phyloP scores from a whole-genome alignment of 2,329 filamentous ascomycete genomes.

The Epichloe gansuensis region DNA sequence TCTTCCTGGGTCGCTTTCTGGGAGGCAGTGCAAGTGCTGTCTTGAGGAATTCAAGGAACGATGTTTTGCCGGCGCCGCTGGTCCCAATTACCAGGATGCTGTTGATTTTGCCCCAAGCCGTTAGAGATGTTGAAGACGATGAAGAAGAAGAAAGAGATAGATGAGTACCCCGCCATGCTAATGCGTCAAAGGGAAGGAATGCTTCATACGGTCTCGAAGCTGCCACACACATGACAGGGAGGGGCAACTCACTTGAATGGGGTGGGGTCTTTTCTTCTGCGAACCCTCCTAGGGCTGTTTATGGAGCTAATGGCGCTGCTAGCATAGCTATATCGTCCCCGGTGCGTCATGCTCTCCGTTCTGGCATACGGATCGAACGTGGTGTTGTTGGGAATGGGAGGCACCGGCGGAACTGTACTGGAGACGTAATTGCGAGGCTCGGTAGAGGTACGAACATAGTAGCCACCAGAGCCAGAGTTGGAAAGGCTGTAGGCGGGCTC shows the following conservation, averaged over 20 bases:
- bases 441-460: conserved; percentile 14
- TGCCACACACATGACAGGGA: not conserved
- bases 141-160: not conserved
- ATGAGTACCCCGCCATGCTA: not conserved
- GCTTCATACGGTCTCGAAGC: not conserved
- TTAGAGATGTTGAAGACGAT: conserved; percentile 5
- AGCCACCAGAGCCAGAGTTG: conserved; percentile 20
- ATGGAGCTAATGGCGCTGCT: conserved; percentile 82
- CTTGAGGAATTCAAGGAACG: conserved; percentile 91
- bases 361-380: conserved; percentile 63
- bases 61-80: conserved; percentile 82
- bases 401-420: conserved; percentile 34
- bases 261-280: conserved; percentile 91
- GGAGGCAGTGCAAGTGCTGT: conserved; percentile 71
- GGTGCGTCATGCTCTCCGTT: conserved; percentile 91
- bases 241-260: conserved; percentile 85
- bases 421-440: conserved; percentile 32
- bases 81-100: conserved; percentile 87
- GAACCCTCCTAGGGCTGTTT: conserved; percentile 83
- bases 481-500: conserved; percentile 50
- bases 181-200: not conserved
- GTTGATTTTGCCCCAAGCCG: not conserved
- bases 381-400: conserved; percentile 47
- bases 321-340: conserved; percentile 91
- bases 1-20: conserved; percentile 53